Base-by-base conservation (phyloP, 1,284 basidiomycete species). In the Cerioporus squamosus region DNA sequence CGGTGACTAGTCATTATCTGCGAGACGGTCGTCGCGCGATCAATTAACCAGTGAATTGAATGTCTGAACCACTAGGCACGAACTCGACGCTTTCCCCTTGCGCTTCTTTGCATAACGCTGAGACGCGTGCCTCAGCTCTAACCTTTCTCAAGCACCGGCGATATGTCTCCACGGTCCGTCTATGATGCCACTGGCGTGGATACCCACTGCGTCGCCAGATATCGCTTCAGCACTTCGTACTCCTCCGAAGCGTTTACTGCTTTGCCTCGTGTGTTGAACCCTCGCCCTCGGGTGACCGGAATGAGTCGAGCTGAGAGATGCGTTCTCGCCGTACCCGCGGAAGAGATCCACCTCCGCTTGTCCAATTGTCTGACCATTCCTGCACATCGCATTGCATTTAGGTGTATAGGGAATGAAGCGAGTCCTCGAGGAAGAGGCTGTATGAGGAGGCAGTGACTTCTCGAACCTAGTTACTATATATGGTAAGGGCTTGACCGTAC, bases 381-480 rank as follows among this genome's bases (percentile, higher is more conserved):
- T 48, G 33, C 23, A 23, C 22, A 8, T 44, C 22, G 62, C 57
- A 61, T 49, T 57, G 62, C 59, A 23, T 64, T 61, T 18, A 55
- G 58, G 39, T 51, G 39, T 22, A 42, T 50, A 12, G 36, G 33
- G 47, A 22, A 51, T 44, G 57, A 57, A 50, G 48, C 57, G 54
- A 54, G 48, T 50, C 45, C 51, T 59, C 44, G 46, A 50, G 45
- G 42, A 12, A 38, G 36, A 53, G 58, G 62, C 62, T 61, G 62
- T 57, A 46, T 44, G 42, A 42, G 14, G 38, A 57, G 59, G 62
- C 62, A 49, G 49, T 64, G 62, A 42, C 33, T 58, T 64, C 56
- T 45, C 48, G 38, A 61, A 57, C 57, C 33, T 64, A 61, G 51
- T 64, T 59, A 60, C 62, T 55, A 45, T 29, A 49, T 61, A 44